Percentiles rank a stretch among this genome's conserved stretches.
Conservation (phyloP, 1,139 yeast species). For the Hanseniaspora sp. region DNA sequence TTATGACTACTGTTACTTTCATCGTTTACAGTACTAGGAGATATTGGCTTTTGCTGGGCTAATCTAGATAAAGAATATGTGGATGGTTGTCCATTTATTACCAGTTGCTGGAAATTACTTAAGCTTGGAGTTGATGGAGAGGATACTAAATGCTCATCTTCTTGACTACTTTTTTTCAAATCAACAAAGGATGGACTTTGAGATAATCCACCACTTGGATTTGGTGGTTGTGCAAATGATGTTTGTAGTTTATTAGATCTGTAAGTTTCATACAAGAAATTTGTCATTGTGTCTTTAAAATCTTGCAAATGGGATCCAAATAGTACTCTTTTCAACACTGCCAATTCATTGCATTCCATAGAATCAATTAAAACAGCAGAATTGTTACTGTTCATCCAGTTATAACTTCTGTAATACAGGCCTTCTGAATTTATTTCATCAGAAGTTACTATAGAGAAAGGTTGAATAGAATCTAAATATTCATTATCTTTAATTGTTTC, state of each 20-base stretch:
- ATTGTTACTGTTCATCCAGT: constrained; percentile 53
- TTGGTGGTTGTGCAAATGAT: constrained; percentile 23
- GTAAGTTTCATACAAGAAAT: constrained; percentile 65
- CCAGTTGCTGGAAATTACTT: constrained; percentile 24
- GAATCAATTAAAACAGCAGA: constrained; percentile 40
- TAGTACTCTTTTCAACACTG: constrained; percentile 51
- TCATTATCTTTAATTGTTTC: constrained; percentile 61
- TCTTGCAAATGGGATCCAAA: constrained; percentile 71
- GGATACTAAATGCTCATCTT: neutral
- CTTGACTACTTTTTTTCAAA: neutral
- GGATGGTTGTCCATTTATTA: constrained; percentile 16
- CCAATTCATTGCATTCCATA: constrained; percentile 51
- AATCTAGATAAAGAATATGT: constrained; percentile 15
- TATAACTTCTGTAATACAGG: constrained; percentile 58
- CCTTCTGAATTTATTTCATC: constrained; percentile 40
- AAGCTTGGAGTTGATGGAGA: constrained; percentile 27
- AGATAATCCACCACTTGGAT: constrained; percentile 30
- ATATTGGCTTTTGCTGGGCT: neutral
- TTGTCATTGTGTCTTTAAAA: constrained; percentile 70
- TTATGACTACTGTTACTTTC: too few relatives aligned
- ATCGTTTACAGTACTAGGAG: neutral
- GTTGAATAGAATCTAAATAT: constrained; percentile 49
- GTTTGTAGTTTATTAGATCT: constrained; percentile 56
- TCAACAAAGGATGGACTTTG: constrained; percentile 14
- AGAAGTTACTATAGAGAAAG: constrained; percentile 62